phyloP scores from a whole-genome alignment of 768 basidiomycete species.

The Rhizopogon sp. region DNA sequence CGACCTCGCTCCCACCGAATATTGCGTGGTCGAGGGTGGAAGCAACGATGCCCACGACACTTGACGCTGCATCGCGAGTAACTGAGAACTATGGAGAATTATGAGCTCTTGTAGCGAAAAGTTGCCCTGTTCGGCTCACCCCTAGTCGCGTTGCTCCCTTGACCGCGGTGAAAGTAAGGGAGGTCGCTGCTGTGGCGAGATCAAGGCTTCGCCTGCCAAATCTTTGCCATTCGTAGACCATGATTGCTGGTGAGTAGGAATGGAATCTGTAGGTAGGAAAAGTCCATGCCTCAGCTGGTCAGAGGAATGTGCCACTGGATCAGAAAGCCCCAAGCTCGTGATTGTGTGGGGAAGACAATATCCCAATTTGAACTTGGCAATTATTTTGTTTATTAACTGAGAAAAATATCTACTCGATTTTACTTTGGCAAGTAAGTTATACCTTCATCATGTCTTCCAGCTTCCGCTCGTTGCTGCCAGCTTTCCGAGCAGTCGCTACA shows the following conservation, averaged over 20 bases:
- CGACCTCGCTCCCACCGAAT: conserved; percentile 56
- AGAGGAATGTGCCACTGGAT: not conserved
- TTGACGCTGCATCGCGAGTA: conserved; percentile 54
- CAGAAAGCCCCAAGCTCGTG: not conserved
- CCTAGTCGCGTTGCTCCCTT: conserved; percentile 67
- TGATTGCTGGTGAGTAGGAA: conserved; percentile 6
- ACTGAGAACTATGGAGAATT: conserved; percentile 54
- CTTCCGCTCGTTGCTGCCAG: conserved; percentile 12
- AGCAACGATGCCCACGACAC: conserved; percentile 54
- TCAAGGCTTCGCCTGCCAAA: conserved; percentile 57
- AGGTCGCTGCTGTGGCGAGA: conserved; percentile 56
- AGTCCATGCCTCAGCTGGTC: conserved; percentile 16
- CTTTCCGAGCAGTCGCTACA: not conserved
- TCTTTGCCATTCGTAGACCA: conserved; percentile 35
- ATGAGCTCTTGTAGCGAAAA: conserved; percentile 2
- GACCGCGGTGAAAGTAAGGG: conserved; percentile 62
- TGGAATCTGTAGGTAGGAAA: conserved; percentile 7
- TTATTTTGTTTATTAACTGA: not conserved
- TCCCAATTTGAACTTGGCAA: not conserved
- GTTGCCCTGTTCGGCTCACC: conserved; percentile 36
- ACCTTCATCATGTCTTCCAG: conserved; percentile 14
- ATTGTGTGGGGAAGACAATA: not conserved
- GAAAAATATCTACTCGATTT: not conserved
- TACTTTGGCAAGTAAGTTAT: not conserved
- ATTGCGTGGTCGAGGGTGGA: conserved; percentile 60